Evolutionary conservation across 768 basidiomycete species (phyloP).

Genomic region (Porphyrellus cyaneotinctus): DNA sequence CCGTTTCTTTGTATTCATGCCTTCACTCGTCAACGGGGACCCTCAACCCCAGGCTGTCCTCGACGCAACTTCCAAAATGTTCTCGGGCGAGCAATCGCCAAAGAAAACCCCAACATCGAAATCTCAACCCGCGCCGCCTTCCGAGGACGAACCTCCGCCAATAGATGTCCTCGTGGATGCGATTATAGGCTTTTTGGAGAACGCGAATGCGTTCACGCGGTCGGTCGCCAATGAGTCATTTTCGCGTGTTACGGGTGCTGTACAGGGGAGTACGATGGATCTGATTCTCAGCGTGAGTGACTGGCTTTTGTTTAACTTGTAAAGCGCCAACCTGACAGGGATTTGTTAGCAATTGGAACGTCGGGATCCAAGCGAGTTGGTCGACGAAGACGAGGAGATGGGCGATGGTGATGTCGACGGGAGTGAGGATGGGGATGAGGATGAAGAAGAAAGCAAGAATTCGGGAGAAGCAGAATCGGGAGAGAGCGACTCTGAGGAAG

Average conservation of each 20-base stretch:
- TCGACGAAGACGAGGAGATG: conserved; percentile 41
- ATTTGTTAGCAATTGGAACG: conserved; percentile 77
- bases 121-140: conserved; percentile 1
- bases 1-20: neutral
- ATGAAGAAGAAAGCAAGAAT: conserved; percentile 34
- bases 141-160: conserved; percentile 45
- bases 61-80: conserved; percentile 56
- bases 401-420: conserved; percentile 33
- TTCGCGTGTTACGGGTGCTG: conserved; percentile 60
- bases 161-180: conserved; percentile 84
- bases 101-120: conserved; percentile 41
- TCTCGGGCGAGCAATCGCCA: conserved; percentile 34
- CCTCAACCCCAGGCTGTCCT: conserved; percentile 49
- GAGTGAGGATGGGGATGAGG: conserved; percentile 35
- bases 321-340: neutral
- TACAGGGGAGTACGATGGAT: conserved; percentile 69
- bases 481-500: conserved; percentile 42
- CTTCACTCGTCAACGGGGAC: neutral
- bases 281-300: conserved; percentile 73
- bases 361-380: conserved; percentile 54
- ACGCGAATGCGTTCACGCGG: conserved; percentile 75
- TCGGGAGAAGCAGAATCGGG: conserved; percentile 32
- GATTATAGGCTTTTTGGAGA: conserved; percentile 88
- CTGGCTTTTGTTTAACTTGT: neutral
- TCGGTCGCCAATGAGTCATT: conserved; percentile 79